phyloP scores from a whole-genome alignment of 202 grass and related monocot genomes.

The Eragrostis tef region DNA sequence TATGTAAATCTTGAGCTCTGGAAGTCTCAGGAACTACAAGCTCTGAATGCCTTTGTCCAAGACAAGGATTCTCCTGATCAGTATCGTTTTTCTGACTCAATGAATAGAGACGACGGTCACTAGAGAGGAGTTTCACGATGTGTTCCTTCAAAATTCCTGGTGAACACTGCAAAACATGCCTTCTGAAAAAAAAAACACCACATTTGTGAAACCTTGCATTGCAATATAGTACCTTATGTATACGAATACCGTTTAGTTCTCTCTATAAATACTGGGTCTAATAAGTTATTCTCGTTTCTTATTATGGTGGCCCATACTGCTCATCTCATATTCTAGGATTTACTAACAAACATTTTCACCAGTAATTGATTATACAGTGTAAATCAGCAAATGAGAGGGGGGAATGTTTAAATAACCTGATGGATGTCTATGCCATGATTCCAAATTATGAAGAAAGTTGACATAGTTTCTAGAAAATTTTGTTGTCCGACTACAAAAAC shows the following conservation, averaged over 20 bases:
- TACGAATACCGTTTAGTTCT: background rate
- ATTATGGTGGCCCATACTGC: background rate
- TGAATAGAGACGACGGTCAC: conserved; percentile 43
- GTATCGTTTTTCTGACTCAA: conserved; percentile 50
- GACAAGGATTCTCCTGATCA: conserved; percentile 42
- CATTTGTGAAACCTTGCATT: background rate
- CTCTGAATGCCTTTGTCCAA: conserved; percentile 45
- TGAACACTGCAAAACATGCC: conserved; percentile 62
- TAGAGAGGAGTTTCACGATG: conserved; percentile 60
- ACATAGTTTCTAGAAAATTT: no score
- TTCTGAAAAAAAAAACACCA: conserved; percentile 41
- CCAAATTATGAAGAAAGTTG: no score
- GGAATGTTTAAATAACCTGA: no score
- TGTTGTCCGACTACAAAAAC: no score
- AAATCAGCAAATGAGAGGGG: no score
- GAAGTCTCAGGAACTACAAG: conserved; percentile 40
- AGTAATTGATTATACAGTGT: no score
- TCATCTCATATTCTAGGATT: background rate
- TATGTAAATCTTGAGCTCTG: conserved; percentile 23
- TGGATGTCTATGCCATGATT: no score
- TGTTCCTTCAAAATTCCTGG: conserved; percentile 60
- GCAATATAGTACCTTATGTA: background rate
- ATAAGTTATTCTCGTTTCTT: no score
- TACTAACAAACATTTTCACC: no score
- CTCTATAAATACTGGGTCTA: background rate